phyloP scores from a whole-genome alignment of 495 filamentous ascomycete genomes.

The Penicillium bovifimosum region DNA sequence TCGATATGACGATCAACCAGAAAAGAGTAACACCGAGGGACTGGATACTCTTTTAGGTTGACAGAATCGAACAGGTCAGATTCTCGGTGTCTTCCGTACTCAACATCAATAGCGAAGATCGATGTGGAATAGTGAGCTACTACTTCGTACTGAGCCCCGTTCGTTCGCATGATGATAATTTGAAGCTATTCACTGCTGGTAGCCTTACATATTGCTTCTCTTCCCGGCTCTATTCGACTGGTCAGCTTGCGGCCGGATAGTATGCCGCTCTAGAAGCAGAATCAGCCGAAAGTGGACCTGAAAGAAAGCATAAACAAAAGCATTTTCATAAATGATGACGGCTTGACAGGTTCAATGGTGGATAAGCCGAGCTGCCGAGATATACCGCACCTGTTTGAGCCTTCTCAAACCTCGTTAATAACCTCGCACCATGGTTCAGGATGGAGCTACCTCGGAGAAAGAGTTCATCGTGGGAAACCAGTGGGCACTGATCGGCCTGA shows the following conservation, averaged over 20 bases:
- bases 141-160: neutral
- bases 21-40: neutral
- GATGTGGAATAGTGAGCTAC: too few species aligned
- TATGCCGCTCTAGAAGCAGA: neutral
- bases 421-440: conserved; percentile 1
- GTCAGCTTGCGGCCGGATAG: neutral
- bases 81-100: too few species aligned
- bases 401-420: neutral
- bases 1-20: conserved; percentile 1
- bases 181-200: neutral
- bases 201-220: neutral
- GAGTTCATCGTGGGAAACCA: conserved; percentile 16
- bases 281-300: neutral
- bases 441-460: conserved; percentile 5
- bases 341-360: neutral
- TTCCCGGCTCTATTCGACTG: neutral
- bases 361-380: neutral
- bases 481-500: conserved; percentile 26
- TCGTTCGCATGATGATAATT: neutral
- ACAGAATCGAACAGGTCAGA: neutral
- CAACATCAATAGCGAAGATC: too few species aligned
- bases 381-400: neutral
- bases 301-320: neutral
- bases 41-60: neutral
- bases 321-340: neutral